Conservation (phyloP, 1,284 basidiomycete species). For the Hemileia vastatrix region DNA sequence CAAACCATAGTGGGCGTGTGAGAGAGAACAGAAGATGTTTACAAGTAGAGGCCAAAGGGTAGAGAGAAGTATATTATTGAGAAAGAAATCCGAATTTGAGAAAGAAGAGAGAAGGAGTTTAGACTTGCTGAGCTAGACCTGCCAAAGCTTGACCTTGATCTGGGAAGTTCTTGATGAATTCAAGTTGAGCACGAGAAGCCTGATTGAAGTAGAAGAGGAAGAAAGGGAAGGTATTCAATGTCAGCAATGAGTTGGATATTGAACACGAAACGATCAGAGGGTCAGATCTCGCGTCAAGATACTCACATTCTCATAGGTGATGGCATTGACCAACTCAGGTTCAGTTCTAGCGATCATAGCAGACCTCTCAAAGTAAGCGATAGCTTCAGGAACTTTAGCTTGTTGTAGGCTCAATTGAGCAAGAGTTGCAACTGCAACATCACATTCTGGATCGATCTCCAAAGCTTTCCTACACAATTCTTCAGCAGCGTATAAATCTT, state of each 20-base stretch:
- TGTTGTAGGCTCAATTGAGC: constrained; percentile 89
- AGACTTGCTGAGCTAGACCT: constrained; percentile 46
- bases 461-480: constrained; percentile 77
- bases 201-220: constrained; percentile 38
- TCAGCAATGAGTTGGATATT: constrained; percentile 15
- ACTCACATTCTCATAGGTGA: constrained; percentile 67
- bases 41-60: too few relatives aligned
- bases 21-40: too few relatives aligned
- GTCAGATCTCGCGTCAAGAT: neutral
- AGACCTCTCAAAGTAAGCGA: constrained; percentile 75
- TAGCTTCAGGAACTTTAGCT: constrained; percentile 74
- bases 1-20: too few relatives aligned
- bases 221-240: neutral
- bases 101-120: too few relatives aligned
- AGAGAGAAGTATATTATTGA: too few relatives aligned
- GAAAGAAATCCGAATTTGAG: too few relatives aligned
- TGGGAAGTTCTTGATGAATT: constrained; percentile 72
- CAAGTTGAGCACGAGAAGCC: constrained; percentile 67
- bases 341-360: constrained; percentile 80
- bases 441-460: constrained; percentile 81
- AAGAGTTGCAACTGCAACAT: constrained; percentile 88
- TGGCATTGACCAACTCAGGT: constrained; percentile 74
- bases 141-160: constrained; percentile 55
- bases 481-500: constrained; percentile 75
- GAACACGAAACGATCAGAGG: constrained; percentile 44